phyloP scores from a whole-genome alignment of 1,284 basidiomycete species.

The Coniferiporia sulphurascens region DNA sequence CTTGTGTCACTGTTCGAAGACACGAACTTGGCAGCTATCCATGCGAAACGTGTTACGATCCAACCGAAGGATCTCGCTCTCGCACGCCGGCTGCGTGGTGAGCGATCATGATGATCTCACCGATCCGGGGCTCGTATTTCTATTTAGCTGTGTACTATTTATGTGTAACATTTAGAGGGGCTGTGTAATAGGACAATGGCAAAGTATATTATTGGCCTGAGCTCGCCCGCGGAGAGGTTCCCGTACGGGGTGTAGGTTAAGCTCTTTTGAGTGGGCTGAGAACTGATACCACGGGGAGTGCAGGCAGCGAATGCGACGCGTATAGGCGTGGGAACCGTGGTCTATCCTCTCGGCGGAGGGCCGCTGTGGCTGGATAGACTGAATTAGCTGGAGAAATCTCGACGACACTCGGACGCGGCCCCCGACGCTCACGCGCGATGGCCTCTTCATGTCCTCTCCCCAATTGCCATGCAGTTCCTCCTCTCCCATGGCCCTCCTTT shows the following conservation, averaged over 20 bases:
- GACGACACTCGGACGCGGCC: conserved; percentile 12
- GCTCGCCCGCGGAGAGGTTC: too few species aligned
- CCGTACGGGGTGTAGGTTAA: background rate
- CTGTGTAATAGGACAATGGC: background rate
- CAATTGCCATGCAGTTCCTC: background rate
- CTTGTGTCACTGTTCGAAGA: conserved; percentile 76
- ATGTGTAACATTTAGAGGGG: conserved; percentile 1
- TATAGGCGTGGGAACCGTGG: background rate
- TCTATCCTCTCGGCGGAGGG: background rate
- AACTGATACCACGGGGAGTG: background rate
- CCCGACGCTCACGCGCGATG: background rate
- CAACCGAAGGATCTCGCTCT: conserved; percentile 72
- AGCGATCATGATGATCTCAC: conserved; percentile 26
- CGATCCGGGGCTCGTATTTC: background rate
- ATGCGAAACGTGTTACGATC: conserved; percentile 71
- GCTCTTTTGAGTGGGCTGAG: conserved; percentile 2
- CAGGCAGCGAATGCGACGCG: background rate
- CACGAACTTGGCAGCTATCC: conserved; percentile 69
- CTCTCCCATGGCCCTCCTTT: conserved; percentile 1
- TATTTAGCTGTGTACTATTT: conserved; percentile 3
- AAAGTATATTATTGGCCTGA: background rate
- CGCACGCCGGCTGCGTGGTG: conserved; percentile 55
- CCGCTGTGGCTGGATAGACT: background rate
- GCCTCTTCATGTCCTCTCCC: background rate
- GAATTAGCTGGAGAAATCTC: conserved; percentile 18